phyloP scores from a whole-genome alignment of 495 filamentous ascomycete species.

The Penicillium antarcticum region DNA sequence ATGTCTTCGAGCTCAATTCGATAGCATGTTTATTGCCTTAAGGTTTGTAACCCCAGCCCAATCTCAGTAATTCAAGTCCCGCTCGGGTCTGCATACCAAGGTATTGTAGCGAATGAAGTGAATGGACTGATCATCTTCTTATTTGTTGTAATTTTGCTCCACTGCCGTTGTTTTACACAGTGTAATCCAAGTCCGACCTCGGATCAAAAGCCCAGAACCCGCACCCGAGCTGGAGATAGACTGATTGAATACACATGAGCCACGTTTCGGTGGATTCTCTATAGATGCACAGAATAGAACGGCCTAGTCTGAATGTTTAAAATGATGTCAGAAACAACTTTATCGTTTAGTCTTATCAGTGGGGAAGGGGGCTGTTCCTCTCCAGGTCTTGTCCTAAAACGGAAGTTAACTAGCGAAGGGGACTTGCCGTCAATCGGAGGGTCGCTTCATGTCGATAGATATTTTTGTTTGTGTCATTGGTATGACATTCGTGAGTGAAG shows the following conservation, averaged over 20 bases:
- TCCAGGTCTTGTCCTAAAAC: not conserved
- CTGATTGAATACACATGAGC: not conserved
- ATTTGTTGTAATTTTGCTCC: no score
- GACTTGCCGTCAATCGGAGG: not conserved
- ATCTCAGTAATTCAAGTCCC: no score
- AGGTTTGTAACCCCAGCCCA: no score
- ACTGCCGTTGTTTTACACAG: no score
- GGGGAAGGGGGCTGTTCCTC: not conserved
- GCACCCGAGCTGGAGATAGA: not conserved
- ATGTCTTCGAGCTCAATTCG: no score
- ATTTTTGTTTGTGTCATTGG: not conserved
- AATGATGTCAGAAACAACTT: not conserved
- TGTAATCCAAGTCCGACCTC: not conserved
- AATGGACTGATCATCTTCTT: no score
- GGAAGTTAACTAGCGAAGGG: constrained; percentile 4
- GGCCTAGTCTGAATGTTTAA: not conserved
- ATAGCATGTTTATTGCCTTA: no score
- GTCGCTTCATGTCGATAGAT: not conserved
- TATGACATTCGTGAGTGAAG: constrained; percentile 1
- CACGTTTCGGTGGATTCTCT: not conserved
- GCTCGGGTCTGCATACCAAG: no score
- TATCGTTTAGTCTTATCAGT: not conserved
- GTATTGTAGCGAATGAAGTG: no score
- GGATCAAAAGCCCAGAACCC: not conserved
- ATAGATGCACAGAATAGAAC: not conserved